A percentile compares a stretch with the other conserved stretches of the same genome.
Evolutionary conservation across 2,329 filamentous ascomycete genomes (phyloP).

Genomic region (Colletotrichum sansevieriae): DNA sequence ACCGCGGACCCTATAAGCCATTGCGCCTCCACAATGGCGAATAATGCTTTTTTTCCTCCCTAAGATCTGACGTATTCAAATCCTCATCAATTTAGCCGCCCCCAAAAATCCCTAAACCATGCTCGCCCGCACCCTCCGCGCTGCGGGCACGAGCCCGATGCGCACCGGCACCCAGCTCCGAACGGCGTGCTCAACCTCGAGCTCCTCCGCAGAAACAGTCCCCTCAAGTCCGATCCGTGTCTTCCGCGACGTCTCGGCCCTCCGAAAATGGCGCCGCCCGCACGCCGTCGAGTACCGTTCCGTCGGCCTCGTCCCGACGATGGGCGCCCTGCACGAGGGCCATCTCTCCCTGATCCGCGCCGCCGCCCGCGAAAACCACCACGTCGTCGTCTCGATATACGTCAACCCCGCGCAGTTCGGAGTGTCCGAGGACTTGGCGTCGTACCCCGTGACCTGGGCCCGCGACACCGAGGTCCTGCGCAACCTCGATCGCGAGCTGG

Average conservation of each 20-base stretch:
- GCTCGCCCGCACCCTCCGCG: slow-evolving; percentile 40
- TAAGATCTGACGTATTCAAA: slow-evolving; percentile 10
- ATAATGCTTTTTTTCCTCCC: slow-evolving; percentile 35
- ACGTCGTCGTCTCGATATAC: slow-evolving; percentile 92
- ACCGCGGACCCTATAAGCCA: slow-evolving; percentile 45
- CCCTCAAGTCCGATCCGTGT: slow-evolving; percentile 74
- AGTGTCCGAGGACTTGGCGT: slow-evolving; percentile 85
- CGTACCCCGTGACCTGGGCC: slow-evolving; percentile 92
- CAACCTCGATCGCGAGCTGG: slow-evolving; percentile 78
- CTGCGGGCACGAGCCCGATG: slow-evolving; percentile 30
- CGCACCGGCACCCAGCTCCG: slow-evolving; percentile 35
- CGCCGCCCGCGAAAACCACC: slow-evolving; percentile 85
- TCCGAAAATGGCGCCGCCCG: slow-evolving; percentile 78
- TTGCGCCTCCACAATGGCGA: slow-evolving; percentile 51
- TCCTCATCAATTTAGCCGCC: slow-evolving; percentile 1
- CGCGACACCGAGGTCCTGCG: slow-evolving; percentile 77
- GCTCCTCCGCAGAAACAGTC: slow-evolving; percentile 58
- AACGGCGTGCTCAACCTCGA: slow-evolving; percentile 44
- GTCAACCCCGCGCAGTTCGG: slow-evolving; percentile 98
- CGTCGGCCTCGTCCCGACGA: slow-evolving; percentile 93
- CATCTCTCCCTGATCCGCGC: slow-evolving; percentile 88
- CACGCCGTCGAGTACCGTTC: slow-evolving; percentile 76
- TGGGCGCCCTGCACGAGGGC: slow-evolving; percentile 96
- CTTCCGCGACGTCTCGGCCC: slow-evolving; percentile 79
- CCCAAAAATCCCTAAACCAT: slow-evolving; percentile 16